Evolutionary conservation across 495 filamentous ascomycete genomes (phyloP), one percentile per base, ranked within the genome.

Genomic region (Penicillium coffeae): DNA sequence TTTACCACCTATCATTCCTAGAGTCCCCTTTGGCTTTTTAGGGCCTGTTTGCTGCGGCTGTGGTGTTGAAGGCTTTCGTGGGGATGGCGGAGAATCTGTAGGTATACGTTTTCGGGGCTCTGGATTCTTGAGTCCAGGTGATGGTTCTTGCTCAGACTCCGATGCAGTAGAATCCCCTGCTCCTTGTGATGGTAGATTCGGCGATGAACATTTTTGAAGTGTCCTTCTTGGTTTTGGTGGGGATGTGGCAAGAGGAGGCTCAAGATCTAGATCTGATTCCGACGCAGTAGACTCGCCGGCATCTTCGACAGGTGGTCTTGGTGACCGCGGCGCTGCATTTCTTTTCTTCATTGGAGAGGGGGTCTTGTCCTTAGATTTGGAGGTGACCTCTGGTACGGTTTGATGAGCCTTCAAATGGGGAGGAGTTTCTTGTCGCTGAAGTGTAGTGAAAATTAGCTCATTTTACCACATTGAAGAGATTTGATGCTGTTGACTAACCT

Each of bases 1-100:
- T 48, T 64, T 70, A 48, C 68, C 69, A n/a, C 69, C 63, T 8
- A 72, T 76, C 3, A 65, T 53, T 33, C 69, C 61, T 12, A 72
- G 53, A 3, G 53, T 58, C 16, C 55, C 57, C 35, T 58, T 56
- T 15, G 45, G 27, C 43, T 61, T 64, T 14, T 59, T 55, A 1
- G 50, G 47, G 35, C 7, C 57, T 44, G 36, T 42, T 33, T 0
- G 8, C 21, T 15, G 51, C 14, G 14, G 42, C 36, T 44, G 38
- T 9, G 54, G 37, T 33, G 44, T 15, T n/a, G 14, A n/a, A 14
- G 40, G 15, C 15, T 20, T 12, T n/a, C 15, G 9, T 36, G 42
- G 42, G 4, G 30, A 21, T 22, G 32, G 32, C n/a, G 41, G 25
- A 30, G 25, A 30, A 10, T 5, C 25, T 10, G 25, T 30, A 30